phyloP scores from a whole-genome alignment of 805 yeast genomes.

The Pichia cephalocereana region DNA sequence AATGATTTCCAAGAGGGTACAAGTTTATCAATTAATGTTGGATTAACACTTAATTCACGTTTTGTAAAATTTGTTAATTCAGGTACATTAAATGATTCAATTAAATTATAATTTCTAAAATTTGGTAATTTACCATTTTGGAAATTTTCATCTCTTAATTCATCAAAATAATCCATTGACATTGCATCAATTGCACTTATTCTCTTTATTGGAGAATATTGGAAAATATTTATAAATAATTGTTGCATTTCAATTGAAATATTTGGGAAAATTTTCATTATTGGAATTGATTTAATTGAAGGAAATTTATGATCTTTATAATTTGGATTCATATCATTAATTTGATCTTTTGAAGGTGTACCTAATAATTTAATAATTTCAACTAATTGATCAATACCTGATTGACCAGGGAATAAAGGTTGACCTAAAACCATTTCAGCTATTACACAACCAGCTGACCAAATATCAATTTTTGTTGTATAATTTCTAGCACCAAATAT shows the following conservation, averaged over 20 bases:
- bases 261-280: slow-evolving; percentile 55
- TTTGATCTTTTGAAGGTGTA: slow-evolving; percentile 89
- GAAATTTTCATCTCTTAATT: slow-evolving; percentile 29
- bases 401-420: slow-evolving; percentile 96
- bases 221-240: slow-evolving; percentile 46
- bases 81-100: slow-evolving; percentile 29
- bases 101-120: slow-evolving; percentile 34
- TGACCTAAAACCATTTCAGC: slow-evolving; percentile 93
- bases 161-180: slow-evolving; percentile 46
- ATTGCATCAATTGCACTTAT: slow-evolving; percentile 48
- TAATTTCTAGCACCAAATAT: slow-evolving; percentile 96
- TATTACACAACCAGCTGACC: slow-evolving; percentile 98
- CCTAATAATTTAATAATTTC: slow-evolving; percentile 95
- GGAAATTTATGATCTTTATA: slow-evolving; percentile 98
- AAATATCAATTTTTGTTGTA: slow-evolving; percentile 91
- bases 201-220: slow-evolving; percentile 63
- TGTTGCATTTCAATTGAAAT: slow-evolving; percentile 44
- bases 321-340: slow-evolving; percentile 90
- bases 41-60: slow-evolving; percentile 40
- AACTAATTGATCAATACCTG: slow-evolving; percentile 94
- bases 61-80: slow-evolving; percentile 43
- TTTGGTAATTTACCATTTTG: slow-evolving; percentile 20
- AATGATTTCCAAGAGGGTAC: slow-evolving; percentile 33
- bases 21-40: slow-evolving; percentile 30
- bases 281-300: slow-evolving; percentile 66